Evolutionary conservation across 148 eudicot species (phyloP).

Genomic region (Vaccinium corymbosum): DNA sequence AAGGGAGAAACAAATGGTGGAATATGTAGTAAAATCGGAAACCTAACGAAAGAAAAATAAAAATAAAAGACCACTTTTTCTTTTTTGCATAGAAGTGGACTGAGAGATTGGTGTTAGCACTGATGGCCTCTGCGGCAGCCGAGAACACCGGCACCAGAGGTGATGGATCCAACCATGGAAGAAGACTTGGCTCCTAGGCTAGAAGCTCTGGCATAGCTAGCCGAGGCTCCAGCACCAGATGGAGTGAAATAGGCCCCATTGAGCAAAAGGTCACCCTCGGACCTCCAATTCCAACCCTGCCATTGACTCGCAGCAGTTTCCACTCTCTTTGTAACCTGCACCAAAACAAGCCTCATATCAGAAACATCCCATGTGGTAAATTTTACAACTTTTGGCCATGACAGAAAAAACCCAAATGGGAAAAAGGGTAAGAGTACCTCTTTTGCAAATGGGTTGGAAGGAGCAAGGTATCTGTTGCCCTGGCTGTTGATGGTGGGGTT

Average conservation of each 20-base stretch:
- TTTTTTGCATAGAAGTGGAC: background rate
- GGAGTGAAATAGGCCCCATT: constrained; percentile 88
- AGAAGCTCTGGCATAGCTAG: constrained; percentile 87
- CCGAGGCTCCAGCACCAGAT: constrained; percentile 85
- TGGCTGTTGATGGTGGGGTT: constrained; percentile 90
- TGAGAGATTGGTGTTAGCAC: constrained; percentile 40
- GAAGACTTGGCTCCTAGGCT: constrained; percentile 90
- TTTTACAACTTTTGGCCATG: background rate
- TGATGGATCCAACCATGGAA: constrained; percentile 73
- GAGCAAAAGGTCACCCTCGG: constrained; percentile 82
- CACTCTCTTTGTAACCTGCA: constrained; percentile 84
- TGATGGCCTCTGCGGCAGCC: constrained; percentile 63
- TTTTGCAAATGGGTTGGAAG: constrained; percentile 67
- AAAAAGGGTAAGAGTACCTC: constrained; percentile 40
- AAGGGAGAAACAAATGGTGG: constrained; percentile 15
- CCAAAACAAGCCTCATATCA: constrained; percentile 2
- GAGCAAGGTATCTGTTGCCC: constrained; percentile 88
- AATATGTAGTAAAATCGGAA: constrained; percentile 16
- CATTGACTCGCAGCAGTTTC: constrained; percentile 54
- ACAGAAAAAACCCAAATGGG: background rate
- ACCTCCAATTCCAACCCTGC: constrained; percentile 94
- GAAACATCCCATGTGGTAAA: no score
- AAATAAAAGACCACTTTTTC: background rate
- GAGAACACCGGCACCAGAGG: constrained; percentile 73
- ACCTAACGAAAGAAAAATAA: constrained; percentile 7